Percentiles rank a stretch among this genome's conserved stretches.
Conservation (phyloP, 2,329 filamentous ascomycete genomes). For the Chrysosphaeria jannelii region DNA sequence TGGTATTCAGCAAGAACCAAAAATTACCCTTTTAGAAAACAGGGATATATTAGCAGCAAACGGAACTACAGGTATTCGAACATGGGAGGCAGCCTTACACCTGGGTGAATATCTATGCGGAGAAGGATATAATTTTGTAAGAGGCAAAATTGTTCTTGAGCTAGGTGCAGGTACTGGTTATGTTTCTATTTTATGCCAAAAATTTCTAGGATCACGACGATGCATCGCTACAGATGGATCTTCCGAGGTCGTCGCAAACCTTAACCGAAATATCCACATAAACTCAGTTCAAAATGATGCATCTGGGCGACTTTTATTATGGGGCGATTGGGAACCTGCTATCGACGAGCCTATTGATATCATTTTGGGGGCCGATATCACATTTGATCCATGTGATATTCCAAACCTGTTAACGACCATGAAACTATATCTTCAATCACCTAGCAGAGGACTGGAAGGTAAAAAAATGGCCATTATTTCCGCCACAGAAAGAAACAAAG, state of each 20-base stretch:
- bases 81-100: slow-evolving; percentile 56
- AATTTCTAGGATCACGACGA: slow-evolving; percentile 24
- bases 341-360: slow-evolving; percentile 18
- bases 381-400: slow-evolving; percentile 36
- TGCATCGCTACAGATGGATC: slow-evolving; percentile 48
- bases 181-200: slow-evolving; percentile 42
- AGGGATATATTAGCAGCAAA: slow-evolving; percentile 35
- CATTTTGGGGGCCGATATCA: slow-evolving; percentile 49
- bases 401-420: slow-evolving; percentile 29
- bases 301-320: too few relatives aligned
- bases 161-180: slow-evolving; percentile 53
- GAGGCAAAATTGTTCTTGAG: slow-evolving; percentile 31
- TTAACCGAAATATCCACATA: slow-evolving; percentile 36
- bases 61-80: slow-evolving; percentile 47
- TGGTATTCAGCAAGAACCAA: too few relatives aligned
- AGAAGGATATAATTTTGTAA: slow-evolving; percentile 14
- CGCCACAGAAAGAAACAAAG: slow-evolving; percentile 37
- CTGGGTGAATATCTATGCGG: slow-evolving; percentile 34
- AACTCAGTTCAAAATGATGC: too few relatives aligned
- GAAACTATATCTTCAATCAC: background rate
- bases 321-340: too few relatives aligned
- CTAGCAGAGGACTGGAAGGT: slow-evolving; percentile 14
- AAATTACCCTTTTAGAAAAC: slow-evolving; percentile 37
- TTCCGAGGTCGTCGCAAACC: slow-evolving; percentile 34
- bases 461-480: slow-evolving; percentile 34